These are phyloP conservation scores for Mycena haematopus DNA, from an alignment of 768 basidiomycete genomes.

Conservation along the genomic window DNA sequence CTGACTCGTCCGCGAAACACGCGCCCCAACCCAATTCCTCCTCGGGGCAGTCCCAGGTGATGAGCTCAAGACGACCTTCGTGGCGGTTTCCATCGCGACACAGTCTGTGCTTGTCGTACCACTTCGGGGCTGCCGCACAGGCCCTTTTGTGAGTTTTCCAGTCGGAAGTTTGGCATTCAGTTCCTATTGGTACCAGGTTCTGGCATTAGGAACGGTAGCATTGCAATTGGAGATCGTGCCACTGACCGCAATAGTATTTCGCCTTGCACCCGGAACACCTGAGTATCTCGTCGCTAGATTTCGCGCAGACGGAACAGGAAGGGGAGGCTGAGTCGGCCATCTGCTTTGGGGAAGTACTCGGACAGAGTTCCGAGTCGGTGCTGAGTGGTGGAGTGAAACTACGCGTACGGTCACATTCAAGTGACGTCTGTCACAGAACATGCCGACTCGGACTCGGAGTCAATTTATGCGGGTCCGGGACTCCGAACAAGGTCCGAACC, in stretches of 20 bases:
- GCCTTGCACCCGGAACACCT: slow-evolving; percentile 17
- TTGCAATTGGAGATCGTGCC: not conserved
- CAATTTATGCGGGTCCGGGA: not conserved
- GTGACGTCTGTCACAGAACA: no score
- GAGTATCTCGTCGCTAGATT: slow-evolving; percentile 6
- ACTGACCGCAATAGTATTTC: slow-evolving; percentile 14
- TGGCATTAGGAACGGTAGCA: not conserved
- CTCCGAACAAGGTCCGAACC: not conserved
- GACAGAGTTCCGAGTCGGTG: no score
- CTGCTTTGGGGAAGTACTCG: not conserved
- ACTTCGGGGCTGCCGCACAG: slow-evolving; percentile 33
- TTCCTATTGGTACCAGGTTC: slow-evolving; percentile 19
- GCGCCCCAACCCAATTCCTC: slow-evolving; percentile 42
- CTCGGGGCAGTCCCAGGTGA: slow-evolving; percentile 40
- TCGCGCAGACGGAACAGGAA: slow-evolving; percentile 9
- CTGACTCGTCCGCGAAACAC: slow-evolving; percentile 35
- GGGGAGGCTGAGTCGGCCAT: not conserved
- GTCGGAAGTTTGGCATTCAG: slow-evolving; percentile 37
- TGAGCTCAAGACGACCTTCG: slow-evolving; percentile 44
- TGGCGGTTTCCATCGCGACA: slow-evolving; percentile 40
- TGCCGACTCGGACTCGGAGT: no score
- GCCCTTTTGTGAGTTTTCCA: slow-evolving; percentile 40
- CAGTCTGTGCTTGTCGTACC: slow-evolving; percentile 43
- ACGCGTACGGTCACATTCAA: slow-evolving; percentile 2
- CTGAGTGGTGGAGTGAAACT: not conserved